Evolutionary conservation across 1,284 basidiomycete species (phyloP).

Genomic region (Cryptococcus hybrid): DNA sequence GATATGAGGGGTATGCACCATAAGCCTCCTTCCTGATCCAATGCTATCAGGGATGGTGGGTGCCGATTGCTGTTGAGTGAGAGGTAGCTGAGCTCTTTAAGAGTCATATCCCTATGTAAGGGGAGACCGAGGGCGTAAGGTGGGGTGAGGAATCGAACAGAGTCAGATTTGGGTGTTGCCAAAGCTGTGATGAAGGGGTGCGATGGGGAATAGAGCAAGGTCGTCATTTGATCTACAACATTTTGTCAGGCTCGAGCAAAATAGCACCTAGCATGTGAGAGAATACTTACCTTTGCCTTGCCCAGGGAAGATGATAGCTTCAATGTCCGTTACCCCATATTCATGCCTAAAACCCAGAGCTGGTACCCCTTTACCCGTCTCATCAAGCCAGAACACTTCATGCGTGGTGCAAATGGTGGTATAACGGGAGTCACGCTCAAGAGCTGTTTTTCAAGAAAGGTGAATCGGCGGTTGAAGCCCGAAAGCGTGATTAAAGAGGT

Average conservation of each 20-base stretch:
- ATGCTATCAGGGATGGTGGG: slow-evolving; percentile 4
- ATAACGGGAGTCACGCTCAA: slow-evolving; percentile 9
- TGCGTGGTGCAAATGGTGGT: slow-evolving; percentile 28
- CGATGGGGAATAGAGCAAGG: slow-evolving; percentile 21
- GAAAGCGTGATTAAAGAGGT: slow-evolving; percentile 14
- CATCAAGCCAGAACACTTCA: slow-evolving; percentile 39
- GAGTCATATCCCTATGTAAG: background rate
- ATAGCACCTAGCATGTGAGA: background rate
- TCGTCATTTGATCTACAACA: background rate
- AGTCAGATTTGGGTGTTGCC: slow-evolving; percentile 9
- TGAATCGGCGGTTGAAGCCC: slow-evolving; percentile 20
- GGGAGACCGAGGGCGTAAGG: slow-evolving; percentile 18
- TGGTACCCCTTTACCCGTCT: slow-evolving; percentile 10
- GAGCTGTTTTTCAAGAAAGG: slow-evolving; percentile 27
- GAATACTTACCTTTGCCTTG: slow-evolving; percentile 6
- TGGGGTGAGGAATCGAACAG: slow-evolving; percentile 10
- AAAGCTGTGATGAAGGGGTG: slow-evolving; percentile 15
- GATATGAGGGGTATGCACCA: background rate
- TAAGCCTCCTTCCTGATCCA: slow-evolving; percentile 7
- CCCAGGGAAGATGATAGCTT: slow-evolving; percentile 13
- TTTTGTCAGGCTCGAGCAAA: background rate
- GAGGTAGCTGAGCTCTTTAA: background rate
- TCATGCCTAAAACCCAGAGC: slow-evolving; percentile 34
- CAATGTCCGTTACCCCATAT: slow-evolving; percentile 20
- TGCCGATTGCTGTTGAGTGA: slow-evolving; percentile 4